phyloP scores from a whole-genome alignment of 164 flowering plant species.

The Sextonia rubra region DNA sequence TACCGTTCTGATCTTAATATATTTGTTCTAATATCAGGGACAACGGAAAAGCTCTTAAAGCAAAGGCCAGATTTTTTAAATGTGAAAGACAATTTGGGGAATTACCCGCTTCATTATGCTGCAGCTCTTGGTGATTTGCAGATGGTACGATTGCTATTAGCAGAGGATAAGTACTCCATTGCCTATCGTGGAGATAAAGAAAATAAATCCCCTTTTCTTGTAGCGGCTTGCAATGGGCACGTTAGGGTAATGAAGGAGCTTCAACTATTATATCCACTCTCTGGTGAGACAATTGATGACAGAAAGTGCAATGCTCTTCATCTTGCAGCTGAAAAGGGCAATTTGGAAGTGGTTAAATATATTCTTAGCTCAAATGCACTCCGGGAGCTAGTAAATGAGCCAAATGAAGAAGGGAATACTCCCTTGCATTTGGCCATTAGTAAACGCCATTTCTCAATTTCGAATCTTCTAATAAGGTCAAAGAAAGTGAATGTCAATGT shows the following conservation, averaged over 20 bases:
- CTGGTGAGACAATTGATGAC: background rate
- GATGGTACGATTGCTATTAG: background rate
- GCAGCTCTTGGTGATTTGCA: background rate
- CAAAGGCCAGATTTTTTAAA: background rate
- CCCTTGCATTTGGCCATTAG: constrained; percentile 21
- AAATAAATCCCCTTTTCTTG: background rate
- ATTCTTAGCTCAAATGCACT: background rate
- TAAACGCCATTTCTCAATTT: constrained; percentile 6
- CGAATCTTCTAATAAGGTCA: constrained; percentile 3
- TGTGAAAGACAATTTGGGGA: background rate
- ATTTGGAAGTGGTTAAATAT: background rate
- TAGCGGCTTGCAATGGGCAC: constrained; percentile 1
- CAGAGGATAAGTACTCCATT: background rate
- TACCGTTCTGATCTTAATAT: too few species aligned
- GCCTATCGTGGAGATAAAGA: constrained; percentile 1
- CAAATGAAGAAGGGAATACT: constrained; percentile 9
- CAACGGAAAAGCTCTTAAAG: background rate
- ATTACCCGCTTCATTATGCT: constrained; percentile 9
- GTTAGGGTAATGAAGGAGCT: background rate
- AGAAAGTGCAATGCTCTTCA: constrained; percentile 10
- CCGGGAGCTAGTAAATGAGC: background rate
- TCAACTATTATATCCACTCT: background rate
- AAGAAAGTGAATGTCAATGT: background rate
- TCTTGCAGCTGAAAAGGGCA: background rate
- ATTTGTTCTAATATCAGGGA: too few species aligned